Conservation (phyloP, 805 yeast genomes). For the Metschnikowia borealis region DNA sequence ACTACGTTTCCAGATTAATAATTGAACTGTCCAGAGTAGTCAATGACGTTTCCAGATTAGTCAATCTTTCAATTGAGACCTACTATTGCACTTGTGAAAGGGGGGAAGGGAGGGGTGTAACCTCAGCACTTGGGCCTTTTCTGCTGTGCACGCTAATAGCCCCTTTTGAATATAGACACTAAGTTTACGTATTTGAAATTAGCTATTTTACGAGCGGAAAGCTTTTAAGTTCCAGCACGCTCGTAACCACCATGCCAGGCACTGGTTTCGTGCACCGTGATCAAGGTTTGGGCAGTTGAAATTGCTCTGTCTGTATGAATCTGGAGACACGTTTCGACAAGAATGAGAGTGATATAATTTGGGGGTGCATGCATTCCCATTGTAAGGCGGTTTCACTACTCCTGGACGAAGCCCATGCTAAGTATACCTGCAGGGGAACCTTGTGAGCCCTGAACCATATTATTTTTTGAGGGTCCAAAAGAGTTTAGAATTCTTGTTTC, state of each 20-base stretch:
- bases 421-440: too few species aligned
- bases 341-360: neutral
- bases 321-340: neutral
- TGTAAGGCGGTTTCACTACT: neutral
- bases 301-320: neutral
- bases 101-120: neutral
- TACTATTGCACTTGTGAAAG: neutral
- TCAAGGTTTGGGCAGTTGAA: neutral
- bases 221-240: too few species aligned
- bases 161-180: neutral
- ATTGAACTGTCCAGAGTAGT: too few species aligned
- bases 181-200: neutral
- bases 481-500: neutral
- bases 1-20: too few species aligned
- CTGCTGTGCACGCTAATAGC: neutral
- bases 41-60: too few species aligned
- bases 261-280: too few species aligned
- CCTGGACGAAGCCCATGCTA: neutral
- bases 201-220: neutral
- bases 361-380: neutral
- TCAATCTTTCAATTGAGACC: neutral
- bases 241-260: neutral
- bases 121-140: neutral
- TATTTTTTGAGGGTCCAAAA: too few species aligned
- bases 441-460: too few species aligned